A percentile compares a stretch with the other conserved stretches of the same genome.
These are phyloP conservation scores for Leccinum subtestaceum DNA, from an alignment of 768 basidiomycete species.

Conservation along the genomic window DNA sequence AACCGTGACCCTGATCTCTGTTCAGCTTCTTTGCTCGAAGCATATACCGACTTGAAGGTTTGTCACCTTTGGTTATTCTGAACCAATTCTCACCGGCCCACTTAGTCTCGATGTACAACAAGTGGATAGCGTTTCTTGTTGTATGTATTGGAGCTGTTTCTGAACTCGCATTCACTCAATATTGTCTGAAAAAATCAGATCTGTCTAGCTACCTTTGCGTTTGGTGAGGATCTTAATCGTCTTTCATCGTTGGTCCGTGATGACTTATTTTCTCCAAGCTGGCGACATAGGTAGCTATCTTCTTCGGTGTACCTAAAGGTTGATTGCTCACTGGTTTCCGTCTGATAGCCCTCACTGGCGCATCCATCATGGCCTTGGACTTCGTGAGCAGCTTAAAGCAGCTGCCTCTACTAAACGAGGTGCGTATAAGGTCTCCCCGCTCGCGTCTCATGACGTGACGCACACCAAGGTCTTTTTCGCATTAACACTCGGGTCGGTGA, in stretches of 20 bases:
- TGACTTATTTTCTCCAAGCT: neutral
- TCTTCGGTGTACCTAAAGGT: neutral
- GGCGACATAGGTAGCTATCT: conserved; percentile 8
- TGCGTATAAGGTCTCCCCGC: neutral
- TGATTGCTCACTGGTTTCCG: neutral
- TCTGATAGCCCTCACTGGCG: conserved; percentile 4
- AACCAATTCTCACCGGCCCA: neutral
- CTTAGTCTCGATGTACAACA: conserved; percentile 11
- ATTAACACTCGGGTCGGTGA: conserved; percentile 13
- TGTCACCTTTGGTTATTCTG: neutral
- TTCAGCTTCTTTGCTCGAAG: conserved; percentile 12
- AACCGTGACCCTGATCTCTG: neutral
- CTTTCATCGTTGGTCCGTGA: neutral
- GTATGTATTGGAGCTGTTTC: conserved; percentile 1
- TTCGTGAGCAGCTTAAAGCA: neutral
- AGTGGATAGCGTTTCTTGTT: conserved; percentile 3
- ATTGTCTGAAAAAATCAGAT: neutral
- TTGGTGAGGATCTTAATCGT: conserved; percentile 4
- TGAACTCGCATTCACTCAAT: neutral
- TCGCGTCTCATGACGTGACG: neutral
- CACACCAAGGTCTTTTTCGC: conserved; percentile 6
- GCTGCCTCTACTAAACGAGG: conserved; percentile 7
- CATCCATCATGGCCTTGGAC: neutral
- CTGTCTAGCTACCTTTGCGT: conserved; percentile 1
- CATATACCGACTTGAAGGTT: conserved; percentile 9